A percentile compares a stretch with the other conserved stretches of the same genome.
Conservation (phyloP, 805 yeast species). For the Monosporozyma aerobia region DNA sequence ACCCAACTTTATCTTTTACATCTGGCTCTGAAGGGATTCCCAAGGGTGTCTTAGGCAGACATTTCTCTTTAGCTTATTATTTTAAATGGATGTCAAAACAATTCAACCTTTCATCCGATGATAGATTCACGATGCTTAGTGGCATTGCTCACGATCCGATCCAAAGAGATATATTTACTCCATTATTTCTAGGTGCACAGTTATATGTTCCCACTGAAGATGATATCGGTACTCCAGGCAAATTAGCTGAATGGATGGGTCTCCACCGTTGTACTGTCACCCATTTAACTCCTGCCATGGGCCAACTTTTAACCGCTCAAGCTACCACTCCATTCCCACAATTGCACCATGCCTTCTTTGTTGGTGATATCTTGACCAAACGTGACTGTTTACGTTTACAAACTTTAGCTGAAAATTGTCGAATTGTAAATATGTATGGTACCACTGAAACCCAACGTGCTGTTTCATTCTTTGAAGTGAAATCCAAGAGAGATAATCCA, state of each 20-base stretch:
- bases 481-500: constrained; percentile 59
- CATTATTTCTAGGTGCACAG: constrained; percentile 90
- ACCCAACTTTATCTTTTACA: constrained; percentile 93
- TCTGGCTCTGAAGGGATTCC: constrained; percentile 98
- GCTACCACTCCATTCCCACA: constrained; percentile 79
- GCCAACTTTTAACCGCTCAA: constrained; percentile 91
- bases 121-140: constrained; percentile 91
- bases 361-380: constrained; percentile 94
- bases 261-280: constrained; percentile 88
- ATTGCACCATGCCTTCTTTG: constrained; percentile 93
- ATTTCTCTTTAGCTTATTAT: constrained; percentile 90
- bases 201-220: constrained; percentile 90
- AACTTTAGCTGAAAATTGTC: constrained; percentile 79
- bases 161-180: constrained; percentile 98
- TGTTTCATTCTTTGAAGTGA: constrained; percentile 86
- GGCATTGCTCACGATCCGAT: constrained; percentile 99
- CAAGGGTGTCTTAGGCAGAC: constrained; percentile 97
- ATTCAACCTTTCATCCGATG: constrained; percentile 67
- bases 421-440: constrained; percentile 96
- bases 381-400: constrained; percentile 93
- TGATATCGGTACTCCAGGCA: constrained; percentile 98
- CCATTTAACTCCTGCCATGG: constrained; percentile 99
- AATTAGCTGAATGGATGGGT: constrained; percentile 95
- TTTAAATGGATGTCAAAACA: constrained; percentile 97
- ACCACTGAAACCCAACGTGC: constrained; percentile 99